Evolutionary conservation across 192 early-diverging fungal genomes (phyloP).

Genomic region (Dissophora globulifera): DNA sequence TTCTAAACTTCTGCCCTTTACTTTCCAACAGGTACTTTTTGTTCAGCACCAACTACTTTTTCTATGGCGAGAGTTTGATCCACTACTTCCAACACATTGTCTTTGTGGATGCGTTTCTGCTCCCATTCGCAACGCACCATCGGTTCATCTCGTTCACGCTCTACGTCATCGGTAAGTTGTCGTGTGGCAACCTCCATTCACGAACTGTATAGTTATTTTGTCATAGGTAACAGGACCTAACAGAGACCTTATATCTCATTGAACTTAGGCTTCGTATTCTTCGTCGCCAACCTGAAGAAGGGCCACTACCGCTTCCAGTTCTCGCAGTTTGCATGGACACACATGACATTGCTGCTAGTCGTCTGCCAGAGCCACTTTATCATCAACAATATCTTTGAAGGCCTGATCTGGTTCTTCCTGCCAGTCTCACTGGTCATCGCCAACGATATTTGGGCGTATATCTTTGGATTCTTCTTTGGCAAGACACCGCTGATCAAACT

Average conservation of each 20-base stretch:
- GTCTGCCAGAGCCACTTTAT: slow-evolving; percentile 96
- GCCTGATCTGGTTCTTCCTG: slow-evolving; percentile 96
- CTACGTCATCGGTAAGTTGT: slow-evolving; percentile 79
- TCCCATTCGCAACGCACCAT: slow-evolving; percentile 91
- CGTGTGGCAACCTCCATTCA: not conserved
- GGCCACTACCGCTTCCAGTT: slow-evolving; percentile 96
- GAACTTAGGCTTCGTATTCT: slow-evolving; percentile 81
- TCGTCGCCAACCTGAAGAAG: slow-evolving; percentile 93
- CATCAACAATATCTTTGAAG: slow-evolving; percentile 98
- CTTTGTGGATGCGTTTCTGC: slow-evolving; percentile 85
- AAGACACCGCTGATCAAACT: slow-evolving; percentile 89
- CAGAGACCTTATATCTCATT: no score
- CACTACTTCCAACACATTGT: slow-evolving; percentile 87
- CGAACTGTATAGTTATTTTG: not conserved
- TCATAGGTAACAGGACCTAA: not conserved
- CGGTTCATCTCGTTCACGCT: slow-evolving; percentile 92
- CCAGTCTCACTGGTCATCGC: slow-evolving; percentile 90
- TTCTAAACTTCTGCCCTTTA: no score
- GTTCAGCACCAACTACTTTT: slow-evolving; percentile 88
- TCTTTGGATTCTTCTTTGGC: slow-evolving; percentile 97
- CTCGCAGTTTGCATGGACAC: slow-evolving; percentile 96
- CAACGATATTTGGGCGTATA: slow-evolving; percentile 97
- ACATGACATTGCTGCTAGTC: slow-evolving; percentile 94
- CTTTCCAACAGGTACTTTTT: slow-evolving; percentile 96
- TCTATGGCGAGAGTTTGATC: slow-evolving; percentile 94